Evolutionary conservation across 2,329 filamentous ascomycete species (phyloP).

Genomic region (Trichoderma guizhouense): DNA sequence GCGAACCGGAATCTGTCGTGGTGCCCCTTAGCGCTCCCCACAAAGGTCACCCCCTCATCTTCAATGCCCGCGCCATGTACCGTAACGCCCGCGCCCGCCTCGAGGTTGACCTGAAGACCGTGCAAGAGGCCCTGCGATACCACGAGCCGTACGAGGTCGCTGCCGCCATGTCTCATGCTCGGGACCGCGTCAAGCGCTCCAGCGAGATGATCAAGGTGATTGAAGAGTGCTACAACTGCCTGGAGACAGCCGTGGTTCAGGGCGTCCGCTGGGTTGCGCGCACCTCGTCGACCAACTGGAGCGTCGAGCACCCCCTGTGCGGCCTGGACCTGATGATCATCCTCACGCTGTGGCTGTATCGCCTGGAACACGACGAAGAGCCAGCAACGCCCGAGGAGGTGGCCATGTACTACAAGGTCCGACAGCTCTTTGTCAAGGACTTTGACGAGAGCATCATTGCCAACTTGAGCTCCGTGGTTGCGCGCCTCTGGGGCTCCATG

Average conservation of each 20-base stretch:
- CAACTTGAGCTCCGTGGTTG: slow-evolving; percentile 92
- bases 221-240: slow-evolving; percentile 94
- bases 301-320: slow-evolving; percentile 93
- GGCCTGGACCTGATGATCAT: slow-evolving; percentile 98
- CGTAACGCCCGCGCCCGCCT: slow-evolving; percentile 89
- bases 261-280: slow-evolving; percentile 98
- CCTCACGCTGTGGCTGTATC: slow-evolving; percentile 95
- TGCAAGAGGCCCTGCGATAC: slow-evolving; percentile 94
- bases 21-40: slow-evolving; percentile 91
- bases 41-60: slow-evolving; percentile 92
- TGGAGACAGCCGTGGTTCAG: slow-evolving; percentile 90
- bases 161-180: slow-evolving; percentile 90
- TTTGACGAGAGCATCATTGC: slow-evolving; percentile 75
- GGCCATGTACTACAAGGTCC: slow-evolving; percentile 89
- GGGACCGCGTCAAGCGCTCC: slow-evolving; percentile 90
- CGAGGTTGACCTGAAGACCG: slow-evolving; percentile 90
- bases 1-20: slow-evolving; percentile 83
- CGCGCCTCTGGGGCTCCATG: slow-evolving; percentile 95
- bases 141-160: slow-evolving; percentile 97
- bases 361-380: slow-evolving; percentile 98
- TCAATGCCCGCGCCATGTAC: slow-evolving; percentile 97
- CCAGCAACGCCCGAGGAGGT: slow-evolving; percentile 79
- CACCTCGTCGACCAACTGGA: slow-evolving; percentile 98
- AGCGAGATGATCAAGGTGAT: slow-evolving; percentile 99
- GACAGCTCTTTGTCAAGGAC: slow-evolving; percentile 86